These are phyloP conservation scores for Nitzschia putrida DNA, from an alignment of 108 stramenopile species.

Conservation along the genomic window DNA sequence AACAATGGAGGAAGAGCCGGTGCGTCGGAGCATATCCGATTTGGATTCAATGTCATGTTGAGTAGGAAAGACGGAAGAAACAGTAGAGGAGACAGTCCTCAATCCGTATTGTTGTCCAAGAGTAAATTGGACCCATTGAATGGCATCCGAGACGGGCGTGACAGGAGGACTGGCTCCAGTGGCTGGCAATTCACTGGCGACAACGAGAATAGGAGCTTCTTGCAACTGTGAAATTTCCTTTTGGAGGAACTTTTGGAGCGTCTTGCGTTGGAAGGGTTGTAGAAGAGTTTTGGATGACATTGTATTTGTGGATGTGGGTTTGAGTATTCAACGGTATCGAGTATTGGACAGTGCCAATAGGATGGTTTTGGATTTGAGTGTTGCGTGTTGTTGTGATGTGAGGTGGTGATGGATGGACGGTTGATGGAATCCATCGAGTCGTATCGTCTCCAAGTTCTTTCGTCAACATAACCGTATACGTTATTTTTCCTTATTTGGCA, in stretches of 20 bases:
- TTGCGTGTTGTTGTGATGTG: too few species aligned
- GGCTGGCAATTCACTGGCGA: conserved; percentile 12
- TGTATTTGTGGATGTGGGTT: not conserved
- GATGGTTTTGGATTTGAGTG: too few species aligned
- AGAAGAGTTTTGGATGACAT: conserved; percentile 17
- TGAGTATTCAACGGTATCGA: too few species aligned
- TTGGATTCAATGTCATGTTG: conserved; percentile 12
- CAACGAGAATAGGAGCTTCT: conserved; percentile 30
- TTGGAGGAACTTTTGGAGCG: conserved; percentile 19
- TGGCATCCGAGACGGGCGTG: conserved; percentile 30
- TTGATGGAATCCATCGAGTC: too few species aligned
- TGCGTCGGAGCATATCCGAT: conserved; percentile 39
- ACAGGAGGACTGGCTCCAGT: not conserved
- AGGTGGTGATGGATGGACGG: too few species aligned
- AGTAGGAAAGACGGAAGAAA: conserved; percentile 38
- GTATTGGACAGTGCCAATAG: too few species aligned
- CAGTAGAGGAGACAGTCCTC: conserved; percentile 26
- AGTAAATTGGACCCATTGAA: conserved; percentile 27
- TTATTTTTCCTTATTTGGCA: too few species aligned
- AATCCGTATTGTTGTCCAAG: conserved; percentile 36
- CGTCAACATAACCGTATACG: too few species aligned
- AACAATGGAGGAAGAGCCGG: conserved; percentile 49
- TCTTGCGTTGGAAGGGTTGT: conserved; percentile 6
- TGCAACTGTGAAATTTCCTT: conserved; percentile 13
- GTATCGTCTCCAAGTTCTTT: too few species aligned